Base-by-base conservation (phyloP, 768 basidiomycete species). In the Pleurotus platypus region DNA sequence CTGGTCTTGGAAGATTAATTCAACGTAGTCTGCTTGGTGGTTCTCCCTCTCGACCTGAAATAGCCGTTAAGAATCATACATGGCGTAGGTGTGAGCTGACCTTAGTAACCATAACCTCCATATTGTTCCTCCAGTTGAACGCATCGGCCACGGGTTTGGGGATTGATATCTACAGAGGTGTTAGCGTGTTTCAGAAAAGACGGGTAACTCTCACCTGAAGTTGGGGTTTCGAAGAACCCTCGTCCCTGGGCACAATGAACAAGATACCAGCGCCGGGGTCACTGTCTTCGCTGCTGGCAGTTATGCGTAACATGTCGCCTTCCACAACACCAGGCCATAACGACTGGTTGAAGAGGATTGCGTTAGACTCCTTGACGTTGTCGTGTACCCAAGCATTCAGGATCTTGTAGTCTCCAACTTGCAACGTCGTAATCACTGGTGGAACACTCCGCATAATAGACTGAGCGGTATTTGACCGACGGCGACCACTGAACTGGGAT, bases 1-100 rank as follows among this genome's bases (percentile, higher is more conserved):
- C 66, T 96, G 94, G 67, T 97, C 94, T 60, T 92, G 90, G 66
- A 98, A 98, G 46, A 86, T 85, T 57, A 98, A 81, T 65, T 98
- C 96, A 49, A 98, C 80, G 66, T 87, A 88, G 59, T 90, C 86
- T 1, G 90, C 91, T 22, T 74, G 79, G 58, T 83, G 80, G 38
- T 72, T 71, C 5, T 77, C 74, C 62, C 78, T 83, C 61, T 94
- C 85, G 42, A 91, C 88, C 90, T 92, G 54, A 24, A 46, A 63
- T 58, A 61, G 59, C 60, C 45, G 56, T 56, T 63, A 48, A 43
- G 51, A 43, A 57, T 37, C 26, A 37, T n/a, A 20, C 49, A 22
- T 24, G 16, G 24, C 18, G 26, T 18, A 13, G 15, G 35, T 27
- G 15, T 42, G 20, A 7, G 38, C 61, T 46, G 61, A 81, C 92